Base-by-base conservation (phyloP, 768 basidiomycete species). In the Holtermannia corniformis region DNA sequence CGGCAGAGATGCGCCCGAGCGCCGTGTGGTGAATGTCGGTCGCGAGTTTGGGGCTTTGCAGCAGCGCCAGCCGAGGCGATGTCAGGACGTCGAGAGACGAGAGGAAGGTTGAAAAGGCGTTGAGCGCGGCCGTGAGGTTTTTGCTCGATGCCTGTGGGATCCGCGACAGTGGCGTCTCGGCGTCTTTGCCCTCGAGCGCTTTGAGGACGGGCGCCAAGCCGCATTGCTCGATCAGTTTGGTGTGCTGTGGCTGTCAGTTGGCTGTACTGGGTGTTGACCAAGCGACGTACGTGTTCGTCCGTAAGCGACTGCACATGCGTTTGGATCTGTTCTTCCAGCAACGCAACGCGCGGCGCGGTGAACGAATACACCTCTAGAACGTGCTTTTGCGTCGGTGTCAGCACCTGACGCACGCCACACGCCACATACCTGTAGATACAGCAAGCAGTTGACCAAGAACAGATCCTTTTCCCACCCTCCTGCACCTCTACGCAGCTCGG, bases 401-500 rank as follows among this genome's bases (percentile, higher is more conserved):
- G 19, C 25, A 16, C 22, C 13, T n/a, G n/a, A n/a, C 16, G 19
- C 3, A 25, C n/a, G 20, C 21, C 13, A 52, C 22, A 4, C n/a
- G 13, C 1, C 3, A 71, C 78, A 24, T 45, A 90, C 91, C 77
- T 84, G 80, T 13, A 95, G 72, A 68, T 89, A 91, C 16, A 79
- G 82, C 57, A 89, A 71, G 54, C 86, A 93, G 63, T 97, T 96
- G 58, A 95, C 75, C 49, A 87, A 76, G 66, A 88, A 97, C 0
- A 95, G 80, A 2, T 80, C 78, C 44, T 77, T 78, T 67, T 99
- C 92, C 88, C 92, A 93, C 64, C 84, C 85, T 59, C 81, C 81
- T 19, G 47, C 44, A 7, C 54, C 56, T 27, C 47, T 58, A 45
- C 71, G 60, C 60, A 77, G 58, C 59, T 85, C 85, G 1, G 81